Percentiles rank a stretch among this genome's conserved stretches.
Conservation (phyloP, 345 rosid genomes). For the Camelina hispida region DNA sequence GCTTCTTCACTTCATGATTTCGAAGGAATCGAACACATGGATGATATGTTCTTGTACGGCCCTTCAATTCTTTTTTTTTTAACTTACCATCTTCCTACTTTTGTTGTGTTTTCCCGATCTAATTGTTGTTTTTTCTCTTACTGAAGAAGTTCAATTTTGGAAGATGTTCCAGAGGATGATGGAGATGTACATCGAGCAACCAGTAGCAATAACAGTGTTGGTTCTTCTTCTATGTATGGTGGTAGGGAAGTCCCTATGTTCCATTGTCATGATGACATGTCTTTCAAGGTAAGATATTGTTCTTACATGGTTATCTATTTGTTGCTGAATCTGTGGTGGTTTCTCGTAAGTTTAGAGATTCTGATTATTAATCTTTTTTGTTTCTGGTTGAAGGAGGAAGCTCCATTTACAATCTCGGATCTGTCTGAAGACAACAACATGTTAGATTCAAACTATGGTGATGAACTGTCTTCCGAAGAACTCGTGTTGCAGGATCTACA, state of each 20-base stretch:
- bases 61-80: constrained; percentile 30
- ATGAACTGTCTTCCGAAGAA: constrained; percentile 60
- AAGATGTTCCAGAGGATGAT: constrained; percentile 47
- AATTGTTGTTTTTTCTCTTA: constrained; percentile 21
- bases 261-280: constrained; percentile 36
- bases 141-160: constrained; percentile 48
- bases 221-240: constrained; percentile 40
- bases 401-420: constrained; percentile 42
- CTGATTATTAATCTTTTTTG: constrained; percentile 6
- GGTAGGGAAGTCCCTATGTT: constrained; percentile 39
- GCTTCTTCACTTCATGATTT: constrained; percentile 51
- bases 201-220: constrained; percentile 41
- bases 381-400: constrained; percentile 37
- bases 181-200: constrained; percentile 33
- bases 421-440: constrained; percentile 42
- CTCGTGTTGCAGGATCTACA: constrained; percentile 69
- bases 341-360: background rate
- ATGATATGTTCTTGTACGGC: constrained; percentile 78
- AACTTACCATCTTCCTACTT: constrained; percentile 2
- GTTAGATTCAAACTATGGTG: constrained; percentile 27
- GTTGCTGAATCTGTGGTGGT: background rate
- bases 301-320: background rate
- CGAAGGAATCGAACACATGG: constrained; percentile 59
- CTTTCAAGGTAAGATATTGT: constrained; percentile 37
- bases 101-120: constrained; percentile 38